Percentiles rank a stretch among this genome's conserved stretches.
phyloP scores from a whole-genome alignment of 495 filamentous ascomycete species.

The Usnea hakonensis region DNA sequence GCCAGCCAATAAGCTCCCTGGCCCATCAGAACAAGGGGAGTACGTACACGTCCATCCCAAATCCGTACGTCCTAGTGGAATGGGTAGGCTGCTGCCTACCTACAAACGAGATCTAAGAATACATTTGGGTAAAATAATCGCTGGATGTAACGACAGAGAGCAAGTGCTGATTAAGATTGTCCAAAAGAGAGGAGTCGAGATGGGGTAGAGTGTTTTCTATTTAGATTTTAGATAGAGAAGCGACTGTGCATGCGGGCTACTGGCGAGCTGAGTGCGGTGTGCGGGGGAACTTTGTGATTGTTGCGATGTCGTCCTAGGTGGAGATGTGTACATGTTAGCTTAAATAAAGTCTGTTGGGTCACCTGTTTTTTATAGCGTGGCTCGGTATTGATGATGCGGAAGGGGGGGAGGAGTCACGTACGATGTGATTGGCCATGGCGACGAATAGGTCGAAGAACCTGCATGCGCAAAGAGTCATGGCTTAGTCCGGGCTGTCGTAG shows the following conservation, averaged over 20 bases:
- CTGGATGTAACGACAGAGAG: background rate
- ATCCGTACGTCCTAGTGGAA: too few relatives aligned
- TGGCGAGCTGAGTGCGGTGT: constrained; percentile 22
- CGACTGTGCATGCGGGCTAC: too few relatives aligned
- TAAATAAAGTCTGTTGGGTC: background rate
- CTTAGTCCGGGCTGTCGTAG: background rate
- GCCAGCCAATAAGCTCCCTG: too few relatives aligned
- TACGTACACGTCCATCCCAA: background rate
- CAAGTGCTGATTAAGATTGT: background rate
- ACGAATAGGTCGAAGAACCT: constrained; percentile 87
- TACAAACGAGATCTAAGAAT: background rate
- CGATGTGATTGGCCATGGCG: constrained; percentile 84
- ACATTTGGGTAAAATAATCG: background rate
- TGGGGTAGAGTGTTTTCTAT: background rate
- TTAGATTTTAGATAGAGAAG: background rate
- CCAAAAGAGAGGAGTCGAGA: background rate
- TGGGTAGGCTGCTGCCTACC: background rate
- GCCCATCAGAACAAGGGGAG: too few relatives aligned
- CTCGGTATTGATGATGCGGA: background rate
- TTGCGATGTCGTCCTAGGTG: constrained; percentile 26
- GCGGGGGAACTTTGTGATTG: constrained; percentile 24
- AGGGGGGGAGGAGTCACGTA: constrained; percentile 26
- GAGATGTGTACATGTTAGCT: constrained; percentile 15
- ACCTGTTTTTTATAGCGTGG: background rate
- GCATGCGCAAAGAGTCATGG: background rate